Conservation (phyloP, 202 grass and related monocot species). For the Carex sylvatica region DNA sequence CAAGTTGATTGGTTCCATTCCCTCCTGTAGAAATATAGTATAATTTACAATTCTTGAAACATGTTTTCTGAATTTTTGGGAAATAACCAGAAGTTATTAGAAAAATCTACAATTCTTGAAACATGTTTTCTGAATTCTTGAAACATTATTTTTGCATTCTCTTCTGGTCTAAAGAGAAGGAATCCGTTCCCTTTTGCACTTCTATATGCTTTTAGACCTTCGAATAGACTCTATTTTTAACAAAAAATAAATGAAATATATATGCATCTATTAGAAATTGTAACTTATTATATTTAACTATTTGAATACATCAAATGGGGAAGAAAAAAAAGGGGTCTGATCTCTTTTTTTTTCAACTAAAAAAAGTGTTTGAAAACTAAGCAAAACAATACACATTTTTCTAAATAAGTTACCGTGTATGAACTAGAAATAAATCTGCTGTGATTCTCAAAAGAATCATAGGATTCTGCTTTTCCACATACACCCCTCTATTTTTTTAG, state of each 20-base stretch:
- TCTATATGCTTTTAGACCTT: constrained; percentile 85
- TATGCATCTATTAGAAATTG: background rate
- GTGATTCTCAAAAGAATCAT: too few relatives aligned
- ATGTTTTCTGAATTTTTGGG: background rate
- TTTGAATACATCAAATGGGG: too few relatives aligned
- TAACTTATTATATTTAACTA: background rate
- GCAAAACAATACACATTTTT: too few relatives aligned
- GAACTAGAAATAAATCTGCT: too few relatives aligned
- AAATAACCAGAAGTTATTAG: background rate
- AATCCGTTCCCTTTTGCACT: constrained; percentile 31
- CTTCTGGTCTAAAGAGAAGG: constrained; percentile 82
- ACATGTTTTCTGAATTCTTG: too few relatives aligned
- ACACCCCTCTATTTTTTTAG: too few relatives aligned
- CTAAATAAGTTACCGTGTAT: too few relatives aligned
- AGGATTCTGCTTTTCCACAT: too few relatives aligned
- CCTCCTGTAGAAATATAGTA: constrained; percentile 43
- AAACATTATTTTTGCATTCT: constrained; percentile 85
- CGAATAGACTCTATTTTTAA: constrained; percentile 61
- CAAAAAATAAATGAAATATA: background rate
- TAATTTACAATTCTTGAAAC: background rate
- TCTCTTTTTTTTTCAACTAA: too few relatives aligned
- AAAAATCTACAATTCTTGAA: background rate
- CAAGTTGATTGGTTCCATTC: constrained; percentile 68
- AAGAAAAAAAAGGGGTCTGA: too few relatives aligned
- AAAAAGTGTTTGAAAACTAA: too few relatives aligned